phyloP scores from a whole-genome alignment of 192 early-diverging fungal genomes.

The Podochytrium sp. region DNA sequence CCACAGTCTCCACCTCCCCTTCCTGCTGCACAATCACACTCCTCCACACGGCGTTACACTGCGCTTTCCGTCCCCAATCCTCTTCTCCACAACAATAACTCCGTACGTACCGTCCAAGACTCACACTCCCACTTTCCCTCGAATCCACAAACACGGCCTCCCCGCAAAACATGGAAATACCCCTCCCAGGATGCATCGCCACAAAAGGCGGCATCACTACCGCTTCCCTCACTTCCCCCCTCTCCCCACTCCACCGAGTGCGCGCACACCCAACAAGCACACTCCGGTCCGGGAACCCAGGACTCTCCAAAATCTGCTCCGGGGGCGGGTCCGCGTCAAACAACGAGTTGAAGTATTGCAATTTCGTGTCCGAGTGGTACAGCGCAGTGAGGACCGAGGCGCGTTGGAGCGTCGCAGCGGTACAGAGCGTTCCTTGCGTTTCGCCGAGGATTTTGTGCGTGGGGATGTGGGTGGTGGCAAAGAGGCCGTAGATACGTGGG shows the following conservation, averaged over 20 bases:
- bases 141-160: conserved; percentile 45
- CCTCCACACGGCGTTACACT: conserved; percentile 40
- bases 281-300: background rate
- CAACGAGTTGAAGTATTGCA: background rate
- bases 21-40: conserved; percentile 32
- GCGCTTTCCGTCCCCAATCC: background rate
- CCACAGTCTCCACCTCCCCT: conserved; percentile 25
- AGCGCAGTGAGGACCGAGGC: background rate
- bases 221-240: background rate
- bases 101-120: conserved; percentile 42
- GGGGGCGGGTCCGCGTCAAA: background rate
- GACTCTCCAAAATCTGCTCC: background rate
- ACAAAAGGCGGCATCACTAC: conserved; percentile 39
- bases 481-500: conserved; percentile 58
- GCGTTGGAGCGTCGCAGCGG: background rate
- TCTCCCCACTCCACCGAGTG: background rate
- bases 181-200: conserved; percentile 31
- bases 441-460: conserved; percentile 70
- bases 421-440: conserved; percentile 62
- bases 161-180: background rate
- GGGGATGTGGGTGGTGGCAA: conserved; percentile 61
- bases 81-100: conserved; percentile 36
- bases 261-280: background rate
- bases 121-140: conserved; percentile 33
- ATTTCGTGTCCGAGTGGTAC: background rate